These are phyloP conservation scores for Allium cepa DNA, from an alignment of 106 monocot species.

Conservation along the genomic window DNA sequence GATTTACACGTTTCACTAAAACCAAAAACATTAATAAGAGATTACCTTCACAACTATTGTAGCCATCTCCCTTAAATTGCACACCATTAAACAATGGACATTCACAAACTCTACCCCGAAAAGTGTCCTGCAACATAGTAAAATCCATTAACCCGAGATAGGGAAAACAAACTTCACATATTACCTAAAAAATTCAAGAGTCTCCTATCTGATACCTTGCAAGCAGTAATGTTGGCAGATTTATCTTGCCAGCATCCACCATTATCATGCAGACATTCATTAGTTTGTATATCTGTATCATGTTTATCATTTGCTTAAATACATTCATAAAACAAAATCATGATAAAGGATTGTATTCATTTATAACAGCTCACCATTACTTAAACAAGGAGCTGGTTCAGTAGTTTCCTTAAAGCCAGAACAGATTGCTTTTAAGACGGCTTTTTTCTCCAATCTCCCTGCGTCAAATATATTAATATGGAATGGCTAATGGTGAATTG, in stretches of 20 bases:
- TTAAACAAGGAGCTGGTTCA: constrained; percentile 87
- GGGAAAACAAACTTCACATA: no score
- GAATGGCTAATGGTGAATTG: no score
- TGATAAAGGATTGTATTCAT: background rate
- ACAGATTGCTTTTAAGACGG: constrained; percentile 91
- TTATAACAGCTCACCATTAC: constrained; percentile 38
- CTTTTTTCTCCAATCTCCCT: constrained; percentile 92
- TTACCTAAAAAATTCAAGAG: background rate
- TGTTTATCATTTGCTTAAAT: constrained; percentile 2
- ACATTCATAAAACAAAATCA: constrained; percentile 1
- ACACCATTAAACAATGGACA: constrained; percentile 83
- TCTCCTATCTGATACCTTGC: constrained; percentile 64
- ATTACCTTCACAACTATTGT: constrained; percentile 84
- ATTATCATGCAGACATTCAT: constrained; percentile 85
- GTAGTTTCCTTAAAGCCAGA: constrained; percentile 97
- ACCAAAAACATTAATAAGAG: no score
- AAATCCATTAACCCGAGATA: background rate
- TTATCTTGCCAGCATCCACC: constrained; percentile 99
- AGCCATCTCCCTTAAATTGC: constrained; percentile 92
- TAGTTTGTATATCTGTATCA: constrained; percentile 76
- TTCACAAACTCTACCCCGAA: constrained; percentile 98
- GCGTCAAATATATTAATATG: constrained; percentile 10
- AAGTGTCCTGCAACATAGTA: constrained; percentile 66
- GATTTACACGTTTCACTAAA: no score
- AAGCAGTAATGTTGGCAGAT: constrained; percentile 72